These are phyloP conservation scores for Xylaria sp. DNA, from an alignment of 2,329 filamentous ascomycete species.

Conservation along the genomic window DNA sequence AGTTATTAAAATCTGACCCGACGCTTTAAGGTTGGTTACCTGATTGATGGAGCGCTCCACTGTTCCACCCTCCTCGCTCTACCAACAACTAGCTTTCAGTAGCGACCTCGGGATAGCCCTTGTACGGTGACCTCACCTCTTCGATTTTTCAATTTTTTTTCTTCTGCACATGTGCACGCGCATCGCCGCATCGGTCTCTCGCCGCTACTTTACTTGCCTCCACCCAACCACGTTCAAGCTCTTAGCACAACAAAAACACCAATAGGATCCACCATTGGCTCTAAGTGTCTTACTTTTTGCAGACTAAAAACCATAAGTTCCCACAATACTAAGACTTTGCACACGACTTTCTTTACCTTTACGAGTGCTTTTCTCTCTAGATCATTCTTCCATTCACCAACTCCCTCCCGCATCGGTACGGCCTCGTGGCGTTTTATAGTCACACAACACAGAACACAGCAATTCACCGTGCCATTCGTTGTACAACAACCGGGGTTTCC, in stretches of 20 bases:
- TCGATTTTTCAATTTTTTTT: conserved; percentile 21
- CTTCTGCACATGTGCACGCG: conserved; percentile 3
- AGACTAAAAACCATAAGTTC: conserved; percentile 27
- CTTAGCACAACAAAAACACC: conserved; percentile 6
- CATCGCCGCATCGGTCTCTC: conserved; percentile 2
- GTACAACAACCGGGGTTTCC: neutral
- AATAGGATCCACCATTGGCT: conserved; percentile 25
- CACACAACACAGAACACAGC: conserved; percentile 38
- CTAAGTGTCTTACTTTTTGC: conserved; percentile 1
- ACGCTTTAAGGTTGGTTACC: neutral
- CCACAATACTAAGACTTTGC: conserved; percentile 25
- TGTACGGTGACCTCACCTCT: conserved; percentile 30
- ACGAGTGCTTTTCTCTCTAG: neutral
- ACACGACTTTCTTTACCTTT: conserved; percentile 11
- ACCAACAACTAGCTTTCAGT: conserved; percentile 8
- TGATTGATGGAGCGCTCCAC: conserved; percentile 1
- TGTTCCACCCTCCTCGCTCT: conserved; percentile 18
- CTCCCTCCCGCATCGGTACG: neutral
- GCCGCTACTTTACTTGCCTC: neutral
- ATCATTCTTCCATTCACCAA: neutral
- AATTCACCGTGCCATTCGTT: neutral
- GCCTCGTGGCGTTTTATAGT: conserved; percentile 34
- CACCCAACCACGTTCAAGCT: conserved; percentile 15
- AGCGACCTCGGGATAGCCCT: conserved; percentile 29
- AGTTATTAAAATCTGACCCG: conserved; percentile 11